Percentiles rank a stretch among this genome's conserved stretches.
Conservation (phyloP, 345 rosid genomes). For the Cardamine chenopodiifolia region DNA sequence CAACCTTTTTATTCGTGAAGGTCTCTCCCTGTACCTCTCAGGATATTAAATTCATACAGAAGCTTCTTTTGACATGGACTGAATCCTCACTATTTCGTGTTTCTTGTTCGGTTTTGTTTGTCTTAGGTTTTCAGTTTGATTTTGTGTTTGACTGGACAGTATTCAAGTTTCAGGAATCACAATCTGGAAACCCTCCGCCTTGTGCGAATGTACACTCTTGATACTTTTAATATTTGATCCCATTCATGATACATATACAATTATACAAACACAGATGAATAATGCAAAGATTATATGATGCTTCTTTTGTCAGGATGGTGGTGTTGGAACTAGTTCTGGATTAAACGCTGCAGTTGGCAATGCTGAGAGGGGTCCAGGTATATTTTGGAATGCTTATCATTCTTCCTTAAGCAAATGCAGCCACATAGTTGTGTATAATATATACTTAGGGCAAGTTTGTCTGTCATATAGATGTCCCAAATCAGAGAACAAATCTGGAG, state of each 20-base stretch:
- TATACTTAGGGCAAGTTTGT: conserved; percentile 49
- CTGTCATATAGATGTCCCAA: conserved; percentile 60
- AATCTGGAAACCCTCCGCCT: conserved; percentile 69
- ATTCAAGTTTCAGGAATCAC: conserved; percentile 86
- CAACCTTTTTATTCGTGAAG: conserved; percentile 93
- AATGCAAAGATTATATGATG: neutral
- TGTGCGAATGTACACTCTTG: conserved; percentile 46
- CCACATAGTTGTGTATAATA: conserved; percentile 5
- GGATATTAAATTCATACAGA: neutral
- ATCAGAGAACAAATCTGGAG: conserved; percentile 61
- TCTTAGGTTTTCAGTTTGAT: conserved; percentile 91
- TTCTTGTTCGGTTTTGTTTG: conserved; percentile 26
- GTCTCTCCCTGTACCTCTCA: conserved; percentile 39
- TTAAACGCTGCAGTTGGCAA: conserved; percentile 50
- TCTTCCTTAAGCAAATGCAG: conserved; percentile 4
- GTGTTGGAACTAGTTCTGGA: conserved; percentile 81
- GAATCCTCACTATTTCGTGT: conserved; percentile 1
- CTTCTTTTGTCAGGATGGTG: conserved; percentile 54
- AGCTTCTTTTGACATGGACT: neutral
- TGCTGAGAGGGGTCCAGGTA: conserved; percentile 72
- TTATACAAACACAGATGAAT: neutral
- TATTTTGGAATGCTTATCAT: neutral
- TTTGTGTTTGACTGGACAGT: conserved; percentile 98
- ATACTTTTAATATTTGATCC: neutral
- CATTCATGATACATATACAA: neutral